phyloP scores from a whole-genome alignment of 176 grass and related monocot species.

The Cymbopogon citratus region DNA sequence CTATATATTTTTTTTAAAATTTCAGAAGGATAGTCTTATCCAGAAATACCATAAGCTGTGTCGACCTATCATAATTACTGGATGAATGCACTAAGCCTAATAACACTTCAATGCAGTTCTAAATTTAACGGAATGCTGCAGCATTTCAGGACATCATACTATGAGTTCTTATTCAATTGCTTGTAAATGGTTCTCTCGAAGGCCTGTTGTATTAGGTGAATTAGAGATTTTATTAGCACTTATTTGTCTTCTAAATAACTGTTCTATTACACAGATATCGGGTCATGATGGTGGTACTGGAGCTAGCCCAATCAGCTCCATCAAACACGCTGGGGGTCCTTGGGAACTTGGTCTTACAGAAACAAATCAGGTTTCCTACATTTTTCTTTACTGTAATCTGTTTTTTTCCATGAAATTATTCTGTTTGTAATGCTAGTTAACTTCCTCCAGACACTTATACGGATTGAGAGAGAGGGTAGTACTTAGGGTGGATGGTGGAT shows the following conservation, averaged over 20 bases:
- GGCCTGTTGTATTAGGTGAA: conserved; percentile 1
- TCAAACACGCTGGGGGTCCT: conserved; percentile 98
- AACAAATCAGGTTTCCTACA: conserved; percentile 84
- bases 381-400: conserved; percentile 15
- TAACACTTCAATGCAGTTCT: neutral
- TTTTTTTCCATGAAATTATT: conserved; percentile 19
- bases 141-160: conserved; percentile 24
- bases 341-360: conserved; percentile 99
- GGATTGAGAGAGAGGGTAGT: conserved; percentile 94
- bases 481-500: conserved; percentile 96
- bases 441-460: conserved; percentile 70
- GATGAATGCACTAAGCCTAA: conserved; percentile 1
- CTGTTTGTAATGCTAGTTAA: conserved; percentile 34
- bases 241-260: conserved; percentile 20
- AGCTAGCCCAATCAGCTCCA: conserved; percentile 98
- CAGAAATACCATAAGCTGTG: neutral
- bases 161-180: neutral
- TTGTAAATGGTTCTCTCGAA: neutral
- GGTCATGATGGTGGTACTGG: conserved; percentile 98
- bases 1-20: neutral
- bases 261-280: conserved; percentile 77
- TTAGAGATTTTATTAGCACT: neutral
- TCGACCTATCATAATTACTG: neutral
- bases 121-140: neutral
- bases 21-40: neutral